A percentile compares a stretch with the other conserved stretches of the same genome.
These are phyloP conservation scores for Eucommia ulmoides DNA, from an alignment of 257 asterid species.

Conservation along the genomic window DNA sequence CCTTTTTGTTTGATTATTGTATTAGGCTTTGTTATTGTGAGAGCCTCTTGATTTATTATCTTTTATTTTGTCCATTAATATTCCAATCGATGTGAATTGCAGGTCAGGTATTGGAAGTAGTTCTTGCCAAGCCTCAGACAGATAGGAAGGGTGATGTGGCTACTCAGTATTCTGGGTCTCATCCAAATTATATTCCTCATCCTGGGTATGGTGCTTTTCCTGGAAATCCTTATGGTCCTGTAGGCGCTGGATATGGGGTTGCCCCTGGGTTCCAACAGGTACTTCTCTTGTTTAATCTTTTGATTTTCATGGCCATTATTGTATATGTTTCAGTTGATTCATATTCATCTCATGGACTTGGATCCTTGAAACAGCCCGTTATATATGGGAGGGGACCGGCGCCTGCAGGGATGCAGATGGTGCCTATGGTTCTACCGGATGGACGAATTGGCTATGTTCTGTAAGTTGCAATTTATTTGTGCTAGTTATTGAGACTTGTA, in stretches of 20 bases:
- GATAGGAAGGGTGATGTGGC: slow-evolving; percentile 65
- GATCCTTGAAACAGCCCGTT: slow-evolving; percentile 54
- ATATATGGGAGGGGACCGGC: slow-evolving; percentile 93
- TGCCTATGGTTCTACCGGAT: slow-evolving; percentile 95
- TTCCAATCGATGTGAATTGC: slow-evolving; percentile 13
- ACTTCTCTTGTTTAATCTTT: slow-evolving; percentile 3
- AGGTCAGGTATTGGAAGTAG: slow-evolving; percentile 80
- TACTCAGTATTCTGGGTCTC: slow-evolving; percentile 35
- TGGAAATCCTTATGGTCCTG: slow-evolving; percentile 60
- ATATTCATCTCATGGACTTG: slow-evolving; percentile 4
- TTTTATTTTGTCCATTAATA: too few species aligned
- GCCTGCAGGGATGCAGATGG: slow-evolving; percentile 99
- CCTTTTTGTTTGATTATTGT: too few species aligned
- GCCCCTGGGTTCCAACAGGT: slow-evolving; percentile 82
- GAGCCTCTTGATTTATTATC: too few species aligned
- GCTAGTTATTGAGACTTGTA: too few species aligned
- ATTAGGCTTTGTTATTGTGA: too few species aligned
- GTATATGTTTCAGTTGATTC: slow-evolving; percentile 1
- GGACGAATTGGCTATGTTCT: slow-evolving; percentile 95
- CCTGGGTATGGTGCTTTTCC: slow-evolving; percentile 76
- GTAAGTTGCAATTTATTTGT: slow-evolving; percentile 41
- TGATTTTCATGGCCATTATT: slow-evolving; percentile 1
- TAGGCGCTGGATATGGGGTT: slow-evolving; percentile 58
- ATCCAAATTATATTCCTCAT: slow-evolving; percentile 65
- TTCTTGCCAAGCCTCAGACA: slow-evolving; percentile 92